Conservation (phyloP, 164 flowering plant genomes). For the Kalanchoe fedtschenkoi region DNA sequence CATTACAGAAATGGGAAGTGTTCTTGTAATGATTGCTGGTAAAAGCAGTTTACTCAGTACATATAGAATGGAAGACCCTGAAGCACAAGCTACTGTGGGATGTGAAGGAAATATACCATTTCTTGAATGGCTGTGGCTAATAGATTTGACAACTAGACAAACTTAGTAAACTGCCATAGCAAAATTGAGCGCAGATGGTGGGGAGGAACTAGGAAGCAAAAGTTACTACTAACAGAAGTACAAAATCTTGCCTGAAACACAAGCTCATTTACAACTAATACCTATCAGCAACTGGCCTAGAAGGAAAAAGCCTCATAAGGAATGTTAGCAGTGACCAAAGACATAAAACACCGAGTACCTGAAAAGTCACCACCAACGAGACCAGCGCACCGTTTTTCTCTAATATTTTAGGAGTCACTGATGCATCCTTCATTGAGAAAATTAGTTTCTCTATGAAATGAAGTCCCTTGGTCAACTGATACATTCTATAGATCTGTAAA, state of each 20-base stretch:
- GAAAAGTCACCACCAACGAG: constrained; percentile 50
- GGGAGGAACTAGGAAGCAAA: too few species aligned
- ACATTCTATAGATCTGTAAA: constrained; percentile 67
- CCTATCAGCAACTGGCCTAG: constrained; percentile 71
- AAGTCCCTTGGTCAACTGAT: constrained; percentile 63
- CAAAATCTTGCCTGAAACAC: too few species aligned
- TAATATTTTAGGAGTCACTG: constrained; percentile 26
- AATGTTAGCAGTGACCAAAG: constrained; percentile 84
- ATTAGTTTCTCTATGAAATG: constrained; percentile 52
- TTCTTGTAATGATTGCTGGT: constrained; percentile 51
- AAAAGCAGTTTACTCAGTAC: constrained; percentile 1
- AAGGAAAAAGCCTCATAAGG: constrained; percentile 84
- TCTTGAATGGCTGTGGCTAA: too few species aligned
- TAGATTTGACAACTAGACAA: too few species aligned
- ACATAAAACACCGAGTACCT: constrained; percentile 60
- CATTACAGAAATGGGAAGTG: constrained; percentile 46
- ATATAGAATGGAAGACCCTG: too few species aligned
- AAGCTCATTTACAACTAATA: neutral
- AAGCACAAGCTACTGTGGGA: too few species aligned
- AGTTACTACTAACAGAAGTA: too few species aligned
- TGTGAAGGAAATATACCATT: too few species aligned
- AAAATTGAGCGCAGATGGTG: too few species aligned
- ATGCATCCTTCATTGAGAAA: constrained; percentile 35
- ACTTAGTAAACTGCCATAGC: too few species aligned
- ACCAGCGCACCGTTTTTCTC: constrained; percentile 47